Percentiles rank a stretch among this genome's conserved stretches.
These are phyloP conservation scores for Pythium angustatum DNA, from an alignment of 352 stramenopile species.

Conservation along the genomic window DNA sequence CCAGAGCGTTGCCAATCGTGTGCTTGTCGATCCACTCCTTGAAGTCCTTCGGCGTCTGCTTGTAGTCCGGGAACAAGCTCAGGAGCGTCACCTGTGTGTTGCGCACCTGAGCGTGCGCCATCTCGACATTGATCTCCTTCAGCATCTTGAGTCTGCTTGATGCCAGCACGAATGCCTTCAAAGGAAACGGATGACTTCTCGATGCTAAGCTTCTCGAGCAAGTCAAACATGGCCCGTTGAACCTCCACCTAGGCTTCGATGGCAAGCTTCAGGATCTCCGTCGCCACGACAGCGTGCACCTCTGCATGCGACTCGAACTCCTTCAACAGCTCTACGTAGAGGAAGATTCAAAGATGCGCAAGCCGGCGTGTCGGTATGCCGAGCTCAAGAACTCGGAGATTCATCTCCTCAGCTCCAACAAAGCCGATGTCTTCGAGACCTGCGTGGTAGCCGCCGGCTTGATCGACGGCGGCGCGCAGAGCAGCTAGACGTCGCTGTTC, in stretches of 20 bases:
- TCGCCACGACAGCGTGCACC: conserved; percentile 54
- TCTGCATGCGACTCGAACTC: conserved; percentile 64
- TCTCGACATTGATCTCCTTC: conserved; percentile 41
- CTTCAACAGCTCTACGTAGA: conserved; percentile 67
- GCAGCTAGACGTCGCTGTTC: conserved; percentile 62
- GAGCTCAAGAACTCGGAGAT: conserved; percentile 84
- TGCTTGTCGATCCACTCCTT: conserved; percentile 74
- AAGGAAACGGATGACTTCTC: conserved; percentile 61
- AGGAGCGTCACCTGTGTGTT: conserved; percentile 55
- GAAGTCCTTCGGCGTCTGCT: conserved; percentile 52
- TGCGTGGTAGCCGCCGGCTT: conserved; percentile 73
- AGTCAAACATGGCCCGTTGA: conserved; percentile 63
- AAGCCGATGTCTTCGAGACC: conserved; percentile 64
- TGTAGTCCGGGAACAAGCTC: conserved; percentile 55
- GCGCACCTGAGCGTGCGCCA: conserved; percentile 51
- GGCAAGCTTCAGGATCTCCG: conserved; percentile 56
- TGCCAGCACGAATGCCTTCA: conserved; percentile 54
- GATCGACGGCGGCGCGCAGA: conserved; percentile 78
- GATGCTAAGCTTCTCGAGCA: conserved; percentile 64
- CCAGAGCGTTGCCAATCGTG: conserved; percentile 52
- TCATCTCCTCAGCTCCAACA: conserved; percentile 73
- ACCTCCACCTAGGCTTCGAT: conserved; percentile 64
- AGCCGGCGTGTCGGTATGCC: conserved; percentile 63
- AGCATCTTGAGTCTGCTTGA: conserved; percentile 66
- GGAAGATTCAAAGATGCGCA: conserved; percentile 78